Conservation (phyloP, 129 eudicot genomes). For the Ambrosia artemisiifolia region DNA sequence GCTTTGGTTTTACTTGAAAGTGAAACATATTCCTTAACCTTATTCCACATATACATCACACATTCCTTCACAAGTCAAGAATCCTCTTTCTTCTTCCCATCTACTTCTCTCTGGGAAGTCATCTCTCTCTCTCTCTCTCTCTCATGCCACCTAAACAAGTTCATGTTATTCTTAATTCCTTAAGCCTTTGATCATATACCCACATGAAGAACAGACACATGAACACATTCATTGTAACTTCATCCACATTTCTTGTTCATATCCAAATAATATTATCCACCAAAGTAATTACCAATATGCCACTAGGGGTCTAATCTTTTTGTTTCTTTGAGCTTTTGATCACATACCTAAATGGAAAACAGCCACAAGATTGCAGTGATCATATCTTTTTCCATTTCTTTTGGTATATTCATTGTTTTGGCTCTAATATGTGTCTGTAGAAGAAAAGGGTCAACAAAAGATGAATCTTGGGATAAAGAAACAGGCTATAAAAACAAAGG, state of each 20-base stretch:
- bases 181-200: conserved; percentile 25
- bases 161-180: conserved; percentile 13
- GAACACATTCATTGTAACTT: background rate
- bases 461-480: conserved; percentile 43
- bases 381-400: conserved; percentile 36
- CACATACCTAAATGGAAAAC: conserved; percentile 49
- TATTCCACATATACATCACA: conserved; percentile 22
- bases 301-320: background rate
- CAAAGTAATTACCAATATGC: background rate
- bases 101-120: conserved; percentile 27
- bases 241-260: conserved; percentile 11
- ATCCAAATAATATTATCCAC: background rate
- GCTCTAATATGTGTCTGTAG: conserved; percentile 33
- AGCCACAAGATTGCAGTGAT: conserved; percentile 44
- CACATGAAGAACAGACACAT: conserved; percentile 16
- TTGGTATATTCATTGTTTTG: conserved; percentile 35
- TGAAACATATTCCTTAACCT: conserved; percentile 30
- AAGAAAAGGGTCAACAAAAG: conserved; percentile 34
- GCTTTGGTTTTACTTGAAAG: conserved; percentile 32
- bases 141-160: conserved; percentile 8
- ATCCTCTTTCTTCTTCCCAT: conserved; percentile 22
- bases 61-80: conserved; percentile 31
- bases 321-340: conserved; percentile 23
- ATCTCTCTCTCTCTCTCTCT: conserved; percentile 15
- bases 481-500: conserved; percentile 40